A percentile compares a stretch with the other conserved stretches of the same genome.
Conservation (phyloP, 345 rosid genomes). For the Populus pruinosa region DNA sequence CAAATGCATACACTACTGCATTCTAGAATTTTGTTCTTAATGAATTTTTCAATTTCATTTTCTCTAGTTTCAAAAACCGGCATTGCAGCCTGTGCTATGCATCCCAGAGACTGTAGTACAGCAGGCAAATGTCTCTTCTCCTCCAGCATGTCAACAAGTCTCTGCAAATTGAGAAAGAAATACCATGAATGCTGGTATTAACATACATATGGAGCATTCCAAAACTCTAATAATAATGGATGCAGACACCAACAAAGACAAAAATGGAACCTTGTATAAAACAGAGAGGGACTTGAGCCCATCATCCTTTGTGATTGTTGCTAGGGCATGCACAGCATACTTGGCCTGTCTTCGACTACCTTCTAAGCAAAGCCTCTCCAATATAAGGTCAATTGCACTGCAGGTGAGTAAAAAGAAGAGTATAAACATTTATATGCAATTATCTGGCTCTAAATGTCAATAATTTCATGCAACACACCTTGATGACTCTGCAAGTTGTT, state of each 20-base stretch:
- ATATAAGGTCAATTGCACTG: conserved; percentile 87
- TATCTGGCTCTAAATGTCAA: conserved; percentile 6
- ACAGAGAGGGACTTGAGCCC: conserved; percentile 96
- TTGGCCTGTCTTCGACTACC: conserved; percentile 93
- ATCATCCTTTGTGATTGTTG: conserved; percentile 96
- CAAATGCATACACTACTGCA: conserved; percentile 50
- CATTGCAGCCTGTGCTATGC: conserved; percentile 96
- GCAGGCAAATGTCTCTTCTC: conserved; percentile 88
- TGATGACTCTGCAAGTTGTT: conserved; percentile 71
- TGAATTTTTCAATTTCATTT: conserved; percentile 71
- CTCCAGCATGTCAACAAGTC: conserved; percentile 91
- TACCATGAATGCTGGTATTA: conserved; percentile 4
- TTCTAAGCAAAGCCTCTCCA: conserved; percentile 92
- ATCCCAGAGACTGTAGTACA: conserved; percentile 89
- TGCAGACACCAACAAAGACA: neutral
- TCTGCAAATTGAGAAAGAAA: conserved; percentile 49
- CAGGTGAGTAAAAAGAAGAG: conserved; percentile 27
- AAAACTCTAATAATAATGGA: neutral
- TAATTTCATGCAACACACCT: conserved; percentile 50
- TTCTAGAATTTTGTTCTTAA: conserved; percentile 66
- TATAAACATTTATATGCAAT: conserved; percentile 24
- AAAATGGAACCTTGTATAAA: conserved; percentile 66
- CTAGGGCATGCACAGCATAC: conserved; percentile 95
- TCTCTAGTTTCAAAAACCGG: conserved; percentile 97
- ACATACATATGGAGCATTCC: neutral